Evolutionary conservation across 352 stramenopile genomes (phyloP).

Genomic region (Globisporangium middletonii): DNA sequence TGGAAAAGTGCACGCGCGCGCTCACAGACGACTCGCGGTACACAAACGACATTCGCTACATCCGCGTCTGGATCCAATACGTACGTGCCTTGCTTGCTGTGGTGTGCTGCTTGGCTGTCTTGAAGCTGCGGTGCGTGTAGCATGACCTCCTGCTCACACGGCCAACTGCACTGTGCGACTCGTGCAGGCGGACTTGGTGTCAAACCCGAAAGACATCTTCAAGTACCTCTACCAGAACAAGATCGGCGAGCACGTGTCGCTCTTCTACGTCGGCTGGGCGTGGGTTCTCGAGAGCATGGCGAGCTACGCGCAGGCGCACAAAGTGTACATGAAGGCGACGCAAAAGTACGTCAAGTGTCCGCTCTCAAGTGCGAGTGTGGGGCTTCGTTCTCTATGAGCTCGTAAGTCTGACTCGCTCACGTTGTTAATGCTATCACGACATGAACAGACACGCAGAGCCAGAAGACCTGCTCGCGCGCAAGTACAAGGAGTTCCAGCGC

Average conservation of each 20-base stretch:
- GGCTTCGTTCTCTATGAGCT: not conserved
- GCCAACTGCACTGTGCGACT: not conserved
- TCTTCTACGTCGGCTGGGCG: conserved; percentile 86
- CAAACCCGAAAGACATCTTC: conserved; percentile 86
- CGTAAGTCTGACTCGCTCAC: not conserved
- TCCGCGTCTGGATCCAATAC: conserved; percentile 86
- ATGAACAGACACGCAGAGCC: conserved; percentile 56
- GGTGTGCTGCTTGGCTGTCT: not conserved
- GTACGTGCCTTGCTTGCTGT: conserved; percentile 24
- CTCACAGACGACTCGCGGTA: conserved; percentile 61
- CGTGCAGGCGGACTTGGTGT: conserved; percentile 71
- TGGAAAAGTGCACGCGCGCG: conserved; percentile 70
- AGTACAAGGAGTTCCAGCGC: conserved; percentile 81
- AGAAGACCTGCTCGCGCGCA: conserved; percentile 55
- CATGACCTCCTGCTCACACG: not conserved
- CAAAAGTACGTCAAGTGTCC: conserved; percentile 57
- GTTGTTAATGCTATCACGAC: conserved; percentile 4
- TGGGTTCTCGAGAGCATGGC: conserved; percentile 75
- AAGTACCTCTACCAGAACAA: conserved; percentile 87
- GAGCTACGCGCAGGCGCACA: conserved; percentile 80
- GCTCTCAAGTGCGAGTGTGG: not conserved
- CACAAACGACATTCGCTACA: conserved; percentile 76
- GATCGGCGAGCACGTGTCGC: conserved; percentile 68
- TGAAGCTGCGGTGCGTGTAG: not conserved
- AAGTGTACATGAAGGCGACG: conserved; percentile 81